These are phyloP conservation scores for Gillenia trifoliata DNA, from an alignment of 306 rosid species.

Conservation along the genomic window DNA sequence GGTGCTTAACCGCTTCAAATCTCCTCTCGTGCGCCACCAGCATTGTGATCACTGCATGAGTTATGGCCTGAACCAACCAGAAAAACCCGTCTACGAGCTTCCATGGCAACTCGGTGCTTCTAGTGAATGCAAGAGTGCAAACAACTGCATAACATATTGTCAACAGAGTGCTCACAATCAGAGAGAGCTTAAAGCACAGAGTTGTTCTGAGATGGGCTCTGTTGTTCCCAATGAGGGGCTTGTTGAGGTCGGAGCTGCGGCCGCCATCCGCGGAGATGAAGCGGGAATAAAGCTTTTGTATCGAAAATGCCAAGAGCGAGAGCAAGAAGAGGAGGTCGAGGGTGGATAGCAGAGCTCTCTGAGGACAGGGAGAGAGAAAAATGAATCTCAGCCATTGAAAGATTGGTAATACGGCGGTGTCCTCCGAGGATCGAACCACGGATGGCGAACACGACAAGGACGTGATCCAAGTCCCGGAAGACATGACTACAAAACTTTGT, in stretches of 20 bases:
- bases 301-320: slow-evolving; percentile 39
- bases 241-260: slow-evolving; percentile 37
- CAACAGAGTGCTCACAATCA: slow-evolving; percentile 36
- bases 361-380: slow-evolving; percentile 84
- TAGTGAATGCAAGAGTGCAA: slow-evolving; percentile 38
- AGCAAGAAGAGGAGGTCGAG: slow-evolving; percentile 47
- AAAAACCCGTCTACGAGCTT: slow-evolving; percentile 49
- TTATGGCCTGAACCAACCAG: slow-evolving; percentile 66
- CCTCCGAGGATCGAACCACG: slow-evolving; percentile 32
- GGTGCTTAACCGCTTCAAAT: slow-evolving; percentile 57
- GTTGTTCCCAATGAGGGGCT: slow-evolving; percentile 40
- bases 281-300: slow-evolving; percentile 47
- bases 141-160: slow-evolving; percentile 41
- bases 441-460: slow-evolving; percentile 52
- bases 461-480: slow-evolving; percentile 46
- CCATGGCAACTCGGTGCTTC: slow-evolving; percentile 40
- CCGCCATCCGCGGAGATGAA: slow-evolving; percentile 36
- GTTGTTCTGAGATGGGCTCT: slow-evolving; percentile 29
- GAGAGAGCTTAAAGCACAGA: slow-evolving; percentile 54
- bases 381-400: slow-evolving; percentile 64
- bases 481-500: slow-evolving; percentile 29
- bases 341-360: slow-evolving; percentile 59
- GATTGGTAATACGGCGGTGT: slow-evolving; percentile 23
- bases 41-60: slow-evolving; percentile 48
- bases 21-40: slow-evolving; percentile 57